Base-by-base conservation (phyloP, 176 grass and related monocot species). In the Ensete ventricosum region DNA sequence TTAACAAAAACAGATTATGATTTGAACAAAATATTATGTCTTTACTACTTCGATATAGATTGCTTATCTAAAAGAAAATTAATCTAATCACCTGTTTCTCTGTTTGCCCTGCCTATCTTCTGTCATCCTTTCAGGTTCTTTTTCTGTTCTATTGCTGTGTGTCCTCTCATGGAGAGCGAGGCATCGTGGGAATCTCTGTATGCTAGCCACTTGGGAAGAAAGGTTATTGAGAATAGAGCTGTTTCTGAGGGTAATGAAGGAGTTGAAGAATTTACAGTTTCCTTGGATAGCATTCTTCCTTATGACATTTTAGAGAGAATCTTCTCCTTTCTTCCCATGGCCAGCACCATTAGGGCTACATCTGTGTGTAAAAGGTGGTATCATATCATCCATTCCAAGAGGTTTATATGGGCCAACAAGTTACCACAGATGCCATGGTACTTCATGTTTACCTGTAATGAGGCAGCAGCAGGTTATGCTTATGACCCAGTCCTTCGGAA, bases 311-410 rank as follows among this genome's bases (percentile, higher is more conserved):
- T 96, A 2, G 93, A 92, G 79, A 89, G 83, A 71, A 90, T 92
- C 67, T 86, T 96, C 69, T 90, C 89, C 52, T 96, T 92, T 55
- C 80, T 96, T 81, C 93, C 93, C 12, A 86, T 90, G 63, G 76
- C 83, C 80, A 90, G 85, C 63, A 87, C 88, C 71, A 77, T 96
- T 25, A 83, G 87, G 52, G 85, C 89, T 65, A 79, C 89, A 73
- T 57, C 85, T 71, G 84, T 92, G 34, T 96, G 89, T 76, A 96
- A 84, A 81, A 92, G 93, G 77, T 96, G 93, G 93, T 79, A 86
- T 58, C 59, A 23, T 34, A 86, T 86, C 76, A 84, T 96, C 69
- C 81, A 82, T 75, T 86, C 87, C 55, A 89, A 82, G 67, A 89
- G 93, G 72, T 72, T 59, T 74, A 54, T 43, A 84, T 85, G 87